phyloP scores from a whole-genome alignment of 1,284 basidiomycete genomes.

The Lignosus rhinocerotis region DNA sequence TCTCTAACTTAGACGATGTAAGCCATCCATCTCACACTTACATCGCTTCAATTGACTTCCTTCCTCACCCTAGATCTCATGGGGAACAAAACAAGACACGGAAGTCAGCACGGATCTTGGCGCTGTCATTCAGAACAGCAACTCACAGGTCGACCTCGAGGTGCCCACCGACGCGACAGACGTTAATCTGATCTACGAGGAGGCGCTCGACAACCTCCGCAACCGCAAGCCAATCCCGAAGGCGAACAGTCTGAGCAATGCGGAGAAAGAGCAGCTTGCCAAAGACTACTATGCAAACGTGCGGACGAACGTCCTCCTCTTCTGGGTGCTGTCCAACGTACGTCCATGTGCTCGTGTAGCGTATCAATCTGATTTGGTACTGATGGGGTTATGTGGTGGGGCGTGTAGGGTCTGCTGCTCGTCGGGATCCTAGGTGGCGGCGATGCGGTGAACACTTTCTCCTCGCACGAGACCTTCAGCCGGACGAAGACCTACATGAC shows the following conservation, averaged over 20 bases:
- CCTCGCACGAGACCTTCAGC: constrained; percentile 45
- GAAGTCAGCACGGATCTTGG: constrained; percentile 76
- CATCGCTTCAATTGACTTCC: not conserved
- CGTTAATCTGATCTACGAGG: constrained; percentile 87
- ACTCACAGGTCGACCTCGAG: constrained; percentile 87
- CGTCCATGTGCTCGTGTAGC: constrained; percentile 26
- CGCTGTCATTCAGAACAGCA: constrained; percentile 73
- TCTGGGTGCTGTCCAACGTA: constrained; percentile 86
- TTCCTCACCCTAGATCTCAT: constrained; percentile 60
- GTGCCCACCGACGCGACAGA: constrained; percentile 86
- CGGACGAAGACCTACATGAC: constrained; percentile 77
- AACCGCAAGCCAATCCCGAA: constrained; percentile 58
- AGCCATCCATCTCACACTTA: constrained; percentile 24
- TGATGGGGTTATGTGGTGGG: not conserved
- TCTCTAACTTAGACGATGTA: constrained; percentile 81
- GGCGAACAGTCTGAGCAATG: constrained; percentile 38
- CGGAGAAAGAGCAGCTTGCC: constrained; percentile 73
- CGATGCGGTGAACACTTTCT: constrained; percentile 65
- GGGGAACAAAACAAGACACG: constrained; percentile 88
- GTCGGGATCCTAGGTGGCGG: constrained; percentile 74
- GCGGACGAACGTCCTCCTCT: constrained; percentile 85
- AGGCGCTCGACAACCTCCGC: constrained; percentile 82
- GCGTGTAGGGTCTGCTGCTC: constrained; percentile 67
- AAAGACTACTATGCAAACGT: constrained; percentile 91
- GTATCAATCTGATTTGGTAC: not conserved